Conservation (phyloP, 805 yeast genomes). For the Starmerella geochares region DNA sequence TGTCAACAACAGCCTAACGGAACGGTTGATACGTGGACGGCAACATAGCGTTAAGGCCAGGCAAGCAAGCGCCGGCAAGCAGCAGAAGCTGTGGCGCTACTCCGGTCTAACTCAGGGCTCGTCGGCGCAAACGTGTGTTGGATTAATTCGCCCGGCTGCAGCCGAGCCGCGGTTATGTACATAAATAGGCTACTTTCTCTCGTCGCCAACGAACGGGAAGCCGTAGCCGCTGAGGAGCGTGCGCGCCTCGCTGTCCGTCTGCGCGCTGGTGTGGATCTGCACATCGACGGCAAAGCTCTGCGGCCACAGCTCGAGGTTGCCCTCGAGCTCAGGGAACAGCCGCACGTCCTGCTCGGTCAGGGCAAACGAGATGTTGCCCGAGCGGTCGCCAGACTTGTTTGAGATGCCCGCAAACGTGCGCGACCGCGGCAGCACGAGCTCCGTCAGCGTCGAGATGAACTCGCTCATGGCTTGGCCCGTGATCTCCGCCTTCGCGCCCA, state of each 20-base stretch:
- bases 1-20: too few relatives aligned
- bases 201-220: slow-evolving; percentile 54
- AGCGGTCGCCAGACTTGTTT: slow-evolving; percentile 66
- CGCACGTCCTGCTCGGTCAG: slow-evolving; percentile 64
- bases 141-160: too few relatives aligned
- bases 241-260: slow-evolving; percentile 82
- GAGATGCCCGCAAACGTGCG: slow-evolving; percentile 77
- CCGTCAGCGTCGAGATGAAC: slow-evolving; percentile 76
- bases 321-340: slow-evolving; percentile 87
- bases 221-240: slow-evolving; percentile 72
- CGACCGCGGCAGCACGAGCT: slow-evolving; percentile 84
- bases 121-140: too few relatives aligned
- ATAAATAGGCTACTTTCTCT: background rate
- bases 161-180: slow-evolving; percentile 5
- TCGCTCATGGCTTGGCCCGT: slow-evolving; percentile 75
- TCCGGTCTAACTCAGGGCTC: too few relatives aligned
- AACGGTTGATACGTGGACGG: too few relatives aligned
- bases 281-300: slow-evolving; percentile 76
- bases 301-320: slow-evolving; percentile 83
- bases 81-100: too few relatives aligned
- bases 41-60: too few relatives aligned
- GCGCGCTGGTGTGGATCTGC: slow-evolving; percentile 77
- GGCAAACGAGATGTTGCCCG: slow-evolving; percentile 81
- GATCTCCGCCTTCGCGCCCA: slow-evolving; percentile 79
- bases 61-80: too few relatives aligned